Evolutionary conservation across 2,329 filamentous ascomycete species (phyloP).

Genomic region (Colletotrichum simmondsii): DNA sequence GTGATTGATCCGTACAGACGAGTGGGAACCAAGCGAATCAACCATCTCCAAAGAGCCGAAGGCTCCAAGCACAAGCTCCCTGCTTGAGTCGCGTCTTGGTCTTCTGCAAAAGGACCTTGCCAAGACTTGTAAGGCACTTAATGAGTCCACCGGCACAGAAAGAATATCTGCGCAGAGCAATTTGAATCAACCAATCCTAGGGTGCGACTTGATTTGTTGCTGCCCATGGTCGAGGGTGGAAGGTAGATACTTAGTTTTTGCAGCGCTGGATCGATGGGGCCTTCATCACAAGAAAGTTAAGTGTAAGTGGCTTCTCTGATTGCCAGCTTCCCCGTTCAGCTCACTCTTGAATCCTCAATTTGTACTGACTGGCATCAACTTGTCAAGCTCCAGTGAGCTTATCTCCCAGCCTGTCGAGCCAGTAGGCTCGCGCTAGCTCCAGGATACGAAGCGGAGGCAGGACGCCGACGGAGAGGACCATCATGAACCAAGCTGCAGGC

Average conservation of each 20-base stretch:
- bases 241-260: not conserved
- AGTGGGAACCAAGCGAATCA: not conserved
- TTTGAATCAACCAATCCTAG: not conserved
- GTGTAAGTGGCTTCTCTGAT: not conserved
- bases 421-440: too few relatives aligned
- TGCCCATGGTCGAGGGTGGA: not conserved
- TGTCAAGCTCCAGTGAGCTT: not conserved
- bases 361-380: not conserved
- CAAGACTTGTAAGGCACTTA: not conserved
- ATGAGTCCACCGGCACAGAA: not conserved
- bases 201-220: not conserved
- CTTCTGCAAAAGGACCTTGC: constrained; percentile 12
- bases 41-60: not conserved
- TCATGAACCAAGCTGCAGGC: not conserved
- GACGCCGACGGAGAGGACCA: not conserved
- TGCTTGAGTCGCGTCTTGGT: not conserved
- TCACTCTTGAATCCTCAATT: not conserved
- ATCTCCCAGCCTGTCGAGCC: not conserved
- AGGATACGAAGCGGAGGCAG: not conserved
- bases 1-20: not conserved
- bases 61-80: not conserved
- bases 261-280: not conserved
- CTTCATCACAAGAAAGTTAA: not conserved
- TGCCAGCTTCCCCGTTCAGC: not conserved
- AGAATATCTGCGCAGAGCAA: not conserved